Evolutionary conservation across 352 stramenopile species (phyloP).

Genomic region (Thalassiosira exigua): DNA sequence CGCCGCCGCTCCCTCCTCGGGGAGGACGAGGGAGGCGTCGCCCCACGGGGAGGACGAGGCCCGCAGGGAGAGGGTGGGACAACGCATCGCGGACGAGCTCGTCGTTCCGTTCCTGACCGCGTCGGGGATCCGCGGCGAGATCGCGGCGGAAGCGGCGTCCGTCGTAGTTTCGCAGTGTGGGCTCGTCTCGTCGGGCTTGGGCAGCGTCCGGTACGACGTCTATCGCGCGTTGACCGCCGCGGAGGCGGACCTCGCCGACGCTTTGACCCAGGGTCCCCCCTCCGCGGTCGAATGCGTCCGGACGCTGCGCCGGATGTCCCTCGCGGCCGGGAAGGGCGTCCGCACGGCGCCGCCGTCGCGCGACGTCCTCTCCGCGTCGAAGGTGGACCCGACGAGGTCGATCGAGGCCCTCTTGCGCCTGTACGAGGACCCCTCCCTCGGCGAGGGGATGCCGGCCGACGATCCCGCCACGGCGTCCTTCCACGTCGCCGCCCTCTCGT

Average conservation of each 20-base stretch:
- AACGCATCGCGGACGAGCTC: constrained; percentile 50
- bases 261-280: constrained; percentile 1
- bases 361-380: constrained; percentile 46
- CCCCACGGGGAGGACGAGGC: neutral
- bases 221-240: constrained; percentile 62
- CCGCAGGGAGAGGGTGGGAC: constrained; percentile 24
- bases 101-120: constrained; percentile 26
- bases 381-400: constrained; percentile 25
- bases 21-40: constrained; percentile 1
- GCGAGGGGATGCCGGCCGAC: constrained; percentile 12
- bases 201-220: constrained; percentile 67
- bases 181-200: constrained; percentile 62
- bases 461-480: constrained; percentile 33
- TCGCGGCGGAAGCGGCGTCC: constrained; percentile 59
- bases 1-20: constrained; percentile 5
- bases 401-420: constrained; percentile 30
- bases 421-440: constrained; percentile 39
- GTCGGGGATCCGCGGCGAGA: constrained; percentile 7
- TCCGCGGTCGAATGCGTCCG: constrained; percentile 3
- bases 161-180: constrained; percentile 67
- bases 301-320: constrained; percentile 47
- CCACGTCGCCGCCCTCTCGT: constrained; percentile 39
- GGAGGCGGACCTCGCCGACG: constrained; percentile 20
- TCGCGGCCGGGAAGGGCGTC: constrained; percentile 58
- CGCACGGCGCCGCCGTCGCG: constrained; percentile 19